Evolutionary conservation across 352 stramenopile species (phyloP).

Genomic region (Phytophthora meadii): DNA sequence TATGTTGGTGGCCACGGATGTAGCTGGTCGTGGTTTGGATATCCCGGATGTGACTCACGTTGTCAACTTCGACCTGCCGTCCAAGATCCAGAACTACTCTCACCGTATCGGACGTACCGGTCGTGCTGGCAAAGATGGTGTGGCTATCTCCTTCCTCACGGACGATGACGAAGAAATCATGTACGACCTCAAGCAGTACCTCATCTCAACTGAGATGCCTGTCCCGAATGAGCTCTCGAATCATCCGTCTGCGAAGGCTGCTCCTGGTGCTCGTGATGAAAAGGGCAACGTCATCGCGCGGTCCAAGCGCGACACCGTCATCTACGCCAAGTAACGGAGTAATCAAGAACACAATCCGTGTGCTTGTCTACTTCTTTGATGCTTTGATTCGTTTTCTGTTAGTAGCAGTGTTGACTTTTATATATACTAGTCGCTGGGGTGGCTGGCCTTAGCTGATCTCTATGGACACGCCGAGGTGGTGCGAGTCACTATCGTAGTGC

Average conservation of each 20-base stretch:
- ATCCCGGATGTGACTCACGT: conserved; percentile 99
- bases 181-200: conserved; percentile 96
- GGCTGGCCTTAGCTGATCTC: conserved; percentile 61
- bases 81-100: conserved; percentile 98
- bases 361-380: conserved; percentile 13
- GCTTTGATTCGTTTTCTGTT: conserved; percentile 12
- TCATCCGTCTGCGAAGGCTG: conserved; percentile 93
- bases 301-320: conserved; percentile 88
- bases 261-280: conserved; percentile 79
- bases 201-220: conserved; percentile 94
- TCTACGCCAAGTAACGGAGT: conserved; percentile 74
- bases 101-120: conserved; percentile 99
- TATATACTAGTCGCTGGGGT: conserved; percentile 32
- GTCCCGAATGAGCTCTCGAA: conserved; percentile 94
- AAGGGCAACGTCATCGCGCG: conserved; percentile 89
- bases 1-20: conserved; percentile 94
- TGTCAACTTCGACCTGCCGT: conserved; percentile 99
- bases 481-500: conserved; percentile 86
- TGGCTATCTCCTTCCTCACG: conserved; percentile 98
- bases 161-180: conserved; percentile 98
- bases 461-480: conserved; percentile 86
- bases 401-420: conserved; percentile 24
- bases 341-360: too few relatives aligned
- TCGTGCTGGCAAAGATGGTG: conserved; percentile 96
- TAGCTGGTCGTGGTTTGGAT: conserved; percentile 96